Conservation (phyloP, 306 rosid genomes). For the Senna siamea region DNA sequence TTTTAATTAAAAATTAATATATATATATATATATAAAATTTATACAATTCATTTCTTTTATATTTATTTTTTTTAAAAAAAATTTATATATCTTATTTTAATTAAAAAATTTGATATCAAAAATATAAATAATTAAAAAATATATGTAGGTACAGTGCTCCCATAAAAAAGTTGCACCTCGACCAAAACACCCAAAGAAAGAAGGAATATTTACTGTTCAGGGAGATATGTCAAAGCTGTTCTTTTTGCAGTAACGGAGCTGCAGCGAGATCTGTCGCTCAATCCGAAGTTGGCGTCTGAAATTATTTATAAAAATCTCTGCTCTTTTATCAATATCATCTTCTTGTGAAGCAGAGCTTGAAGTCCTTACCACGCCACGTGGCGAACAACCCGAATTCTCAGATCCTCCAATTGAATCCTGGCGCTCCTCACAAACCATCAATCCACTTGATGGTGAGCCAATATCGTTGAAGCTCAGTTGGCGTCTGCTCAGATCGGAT, state of each 20-base stretch:
- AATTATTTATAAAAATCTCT: constrained; percentile 72
- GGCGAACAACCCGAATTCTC: constrained; percentile 36
- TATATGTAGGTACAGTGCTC: no score
- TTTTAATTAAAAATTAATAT: no score
- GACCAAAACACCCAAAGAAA: background rate
- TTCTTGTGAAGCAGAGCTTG: constrained; percentile 21
- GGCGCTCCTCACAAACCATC: constrained; percentile 30
- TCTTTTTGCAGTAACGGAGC: constrained; percentile 54
- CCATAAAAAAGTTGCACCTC: background rate
- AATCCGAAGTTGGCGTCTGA: constrained; percentile 67
- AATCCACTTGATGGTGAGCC: constrained; percentile 48
- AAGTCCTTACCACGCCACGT: constrained; percentile 54
- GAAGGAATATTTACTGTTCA: no score
- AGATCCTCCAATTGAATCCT: constrained; percentile 24
- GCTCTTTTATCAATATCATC: constrained; percentile 77
- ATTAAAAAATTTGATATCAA: no score
- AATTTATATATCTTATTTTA: no score
- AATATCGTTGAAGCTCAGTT: constrained; percentile 55
- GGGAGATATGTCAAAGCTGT: constrained; percentile 51
- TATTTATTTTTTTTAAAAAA: no score
- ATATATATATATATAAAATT: no score
- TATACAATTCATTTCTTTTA: no score
- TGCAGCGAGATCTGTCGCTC: constrained; percentile 81
- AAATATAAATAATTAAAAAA: no score
- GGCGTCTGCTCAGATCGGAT: constrained; percentile 33